Conservation (phyloP, 345 rosid genomes). For the Lenwebbia sp. region DNA sequence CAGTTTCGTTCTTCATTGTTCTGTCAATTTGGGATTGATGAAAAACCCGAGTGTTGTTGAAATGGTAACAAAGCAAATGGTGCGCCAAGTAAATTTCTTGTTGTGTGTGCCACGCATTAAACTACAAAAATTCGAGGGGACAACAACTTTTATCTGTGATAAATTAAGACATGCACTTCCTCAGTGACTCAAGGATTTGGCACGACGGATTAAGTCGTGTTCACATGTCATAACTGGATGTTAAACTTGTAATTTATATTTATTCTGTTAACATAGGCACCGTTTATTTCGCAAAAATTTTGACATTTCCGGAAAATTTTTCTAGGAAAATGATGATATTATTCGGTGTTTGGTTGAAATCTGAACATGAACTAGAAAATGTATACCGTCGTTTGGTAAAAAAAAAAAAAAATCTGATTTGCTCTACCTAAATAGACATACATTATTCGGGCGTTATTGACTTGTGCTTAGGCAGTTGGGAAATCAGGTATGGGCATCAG, state of each 20-base stretch:
- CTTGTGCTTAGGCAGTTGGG: no score
- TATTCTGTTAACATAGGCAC: background rate
- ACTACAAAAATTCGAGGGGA: background rate
- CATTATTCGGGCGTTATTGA: no score
- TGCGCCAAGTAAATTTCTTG: background rate
- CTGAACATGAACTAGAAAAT: no score
- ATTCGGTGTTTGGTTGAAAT: no score
- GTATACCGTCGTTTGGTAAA: no score
- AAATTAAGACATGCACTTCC: background rate
- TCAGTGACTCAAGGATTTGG: background rate
- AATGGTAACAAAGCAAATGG: background rate
- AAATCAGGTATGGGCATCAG: no score
- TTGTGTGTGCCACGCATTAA: background rate
- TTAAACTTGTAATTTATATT: background rate
- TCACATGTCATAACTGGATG: background rate
- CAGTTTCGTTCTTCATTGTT: background rate
- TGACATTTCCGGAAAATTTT: no score
- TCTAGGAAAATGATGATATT: no score
- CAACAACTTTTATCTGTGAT: background rate
- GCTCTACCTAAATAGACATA: no score
- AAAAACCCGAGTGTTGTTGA: background rate
- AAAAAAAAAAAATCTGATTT: no score
- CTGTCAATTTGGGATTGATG: background rate
- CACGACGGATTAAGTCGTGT: background rate
- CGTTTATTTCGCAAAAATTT: no score